Base-by-base conservation (phyloP, 2,329 filamentous ascomycete genomes). In the Rutstroemia sp. region DNA sequence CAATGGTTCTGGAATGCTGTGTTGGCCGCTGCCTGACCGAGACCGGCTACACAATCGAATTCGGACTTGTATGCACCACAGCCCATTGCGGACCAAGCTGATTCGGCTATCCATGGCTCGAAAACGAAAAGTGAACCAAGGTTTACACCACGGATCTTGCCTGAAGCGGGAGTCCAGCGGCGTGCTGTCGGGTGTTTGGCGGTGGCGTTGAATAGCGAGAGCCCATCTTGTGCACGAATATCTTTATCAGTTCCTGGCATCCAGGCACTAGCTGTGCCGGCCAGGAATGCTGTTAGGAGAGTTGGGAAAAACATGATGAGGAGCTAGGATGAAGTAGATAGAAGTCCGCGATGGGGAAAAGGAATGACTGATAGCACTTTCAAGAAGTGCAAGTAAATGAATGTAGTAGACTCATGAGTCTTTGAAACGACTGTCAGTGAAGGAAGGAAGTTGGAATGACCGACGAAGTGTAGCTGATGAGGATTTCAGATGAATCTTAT, bases 141-240 rank as follows among this genome's bases (percentile, higher is more conserved):
- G 59, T 78, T 78, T 27, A 79, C 76, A 36, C 76, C 76, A 3
- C 75, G 73, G 54, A 79, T 73, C 61, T 76, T 77, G 17, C 63
- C 63, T 7, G 59, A 59, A 6, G 48, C 57, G 7, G 55, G 42
- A 23, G 50, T 48, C 49, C 44, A 48, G 12, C 49, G 55, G 16
- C 55, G 55, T 4, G 42, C 36, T 8, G 55, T 53, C 4, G 49
- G 50, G 21, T 57, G 45, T 30, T 54, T 53, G 0, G 51, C 53
- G 19, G 40, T 38, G 2, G 52, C 16, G 16, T 56, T 42, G 19
- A 58, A 58, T 17, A 58, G 42, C 46, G 53, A 55, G 14, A 44
- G 45, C 9, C 53, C 53, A 2, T 50, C 25, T 8, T 50, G n/a
- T 17, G 46, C 42, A 16, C 8, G 36, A 10, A 55, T 47, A 2